Percentiles rank a stretch among this genome's conserved stretches.
These are phyloP conservation scores for carrot (Daucus carota) DNA, from an alignment of 129 eudicot species.

Conservation along the genomic window DNA sequence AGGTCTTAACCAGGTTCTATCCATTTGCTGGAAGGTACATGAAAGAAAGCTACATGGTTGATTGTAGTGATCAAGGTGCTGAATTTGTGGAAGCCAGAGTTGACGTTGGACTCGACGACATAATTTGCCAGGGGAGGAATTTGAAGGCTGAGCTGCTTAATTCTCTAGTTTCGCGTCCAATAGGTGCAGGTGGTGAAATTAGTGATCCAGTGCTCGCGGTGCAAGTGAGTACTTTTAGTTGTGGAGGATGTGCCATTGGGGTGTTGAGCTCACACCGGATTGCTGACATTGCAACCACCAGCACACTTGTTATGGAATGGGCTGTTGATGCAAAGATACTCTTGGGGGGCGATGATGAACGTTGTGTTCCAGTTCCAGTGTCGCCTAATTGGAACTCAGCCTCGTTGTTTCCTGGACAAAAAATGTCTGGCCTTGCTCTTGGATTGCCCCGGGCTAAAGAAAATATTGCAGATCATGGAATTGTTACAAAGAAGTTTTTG, in stretches of 20 bases:
- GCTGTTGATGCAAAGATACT: background rate
- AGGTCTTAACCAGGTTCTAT: constrained; percentile 4
- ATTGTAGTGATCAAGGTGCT: constrained; percentile 5
- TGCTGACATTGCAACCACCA: background rate
- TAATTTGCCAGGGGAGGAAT: background rate
- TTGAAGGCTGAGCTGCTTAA: background rate
- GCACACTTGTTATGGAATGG: background rate
- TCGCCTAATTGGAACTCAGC: background rate
- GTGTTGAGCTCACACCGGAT: background rate
- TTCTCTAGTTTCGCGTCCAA: background rate
- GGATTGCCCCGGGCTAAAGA: background rate
- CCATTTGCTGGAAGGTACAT: constrained; percentile 15
- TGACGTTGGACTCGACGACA: background rate
- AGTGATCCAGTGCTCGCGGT: constrained; percentile 3
- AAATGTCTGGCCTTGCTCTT: background rate
- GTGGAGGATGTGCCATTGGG: constrained; percentile 4
- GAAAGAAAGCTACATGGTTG: background rate
- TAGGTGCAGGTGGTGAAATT: constrained; percentile 5
- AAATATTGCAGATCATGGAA: background rate
- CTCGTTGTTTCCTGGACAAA: constrained; percentile 3
- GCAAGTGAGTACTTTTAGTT: background rate
- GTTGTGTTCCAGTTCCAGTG: background rate
- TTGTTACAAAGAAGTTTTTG: background rate
- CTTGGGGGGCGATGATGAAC: background rate
- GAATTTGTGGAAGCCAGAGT: constrained; percentile 16